These are phyloP conservation scores for Ocimum tenuiflorum DNA, from an alignment of 257 asterid genomes.

Conservation along the genomic window DNA sequence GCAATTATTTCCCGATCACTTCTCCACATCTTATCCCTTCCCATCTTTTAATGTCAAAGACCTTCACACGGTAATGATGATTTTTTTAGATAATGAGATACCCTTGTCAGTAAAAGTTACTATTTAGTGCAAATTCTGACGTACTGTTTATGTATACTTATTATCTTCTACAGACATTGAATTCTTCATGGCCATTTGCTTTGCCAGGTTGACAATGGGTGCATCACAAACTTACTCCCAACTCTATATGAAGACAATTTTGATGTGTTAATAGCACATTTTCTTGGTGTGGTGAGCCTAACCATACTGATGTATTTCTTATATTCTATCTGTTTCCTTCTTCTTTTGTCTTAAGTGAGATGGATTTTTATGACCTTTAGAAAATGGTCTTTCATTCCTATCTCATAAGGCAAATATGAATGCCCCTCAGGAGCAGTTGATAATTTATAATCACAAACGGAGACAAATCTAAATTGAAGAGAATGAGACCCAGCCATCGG, in stretches of 20 bases:
- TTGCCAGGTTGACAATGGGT: conserved; percentile 84
- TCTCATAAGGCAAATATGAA: not conserved
- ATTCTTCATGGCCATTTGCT: conserved; percentile 20
- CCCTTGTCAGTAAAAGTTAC: not conserved
- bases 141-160: not conserved
- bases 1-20: conserved; percentile 86
- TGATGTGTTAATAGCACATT: conserved; percentile 96
- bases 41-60: conserved; percentile 98
- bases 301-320: not conserved
- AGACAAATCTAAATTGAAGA: too few species aligned
- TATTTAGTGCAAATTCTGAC: conserved; percentile 2
- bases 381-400: not conserved
- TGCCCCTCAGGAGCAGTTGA: too few species aligned
- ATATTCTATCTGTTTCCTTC: not conserved
- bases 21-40: conserved; percentile 60
- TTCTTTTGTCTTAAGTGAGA: conserved; percentile 1
- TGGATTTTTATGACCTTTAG: not conserved
- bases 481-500: too few species aligned
- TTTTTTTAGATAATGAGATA: conserved; percentile 6
- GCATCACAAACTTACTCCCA: conserved; percentile 71
- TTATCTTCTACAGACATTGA: not conserved
- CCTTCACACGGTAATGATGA: conserved; percentile 58
- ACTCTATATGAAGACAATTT: conserved; percentile 64
- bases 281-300: conserved; percentile 86
- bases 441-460: too few species aligned